These are phyloP conservation scores for Maudiozyma barnettii DNA, from an alignment of 805 yeast genomes.

Conservation along the genomic window DNA sequence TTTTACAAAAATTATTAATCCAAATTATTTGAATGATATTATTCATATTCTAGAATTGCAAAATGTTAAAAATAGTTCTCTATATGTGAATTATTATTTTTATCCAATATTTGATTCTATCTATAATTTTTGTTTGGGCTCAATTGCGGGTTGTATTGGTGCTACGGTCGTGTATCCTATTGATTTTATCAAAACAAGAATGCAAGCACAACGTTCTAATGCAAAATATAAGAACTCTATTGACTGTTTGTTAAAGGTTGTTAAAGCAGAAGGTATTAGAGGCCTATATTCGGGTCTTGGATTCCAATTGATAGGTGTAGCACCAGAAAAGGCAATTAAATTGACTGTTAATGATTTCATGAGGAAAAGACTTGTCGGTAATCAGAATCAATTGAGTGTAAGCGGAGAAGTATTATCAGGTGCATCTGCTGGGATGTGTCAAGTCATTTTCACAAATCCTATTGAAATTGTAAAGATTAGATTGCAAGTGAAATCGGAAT, in stretches of 20 bases:
- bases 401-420: slow-evolving; percentile 78
- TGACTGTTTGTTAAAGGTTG: slow-evolving; percentile 77
- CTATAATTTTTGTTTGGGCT: slow-evolving; percentile 82
- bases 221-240: slow-evolving; percentile 66
- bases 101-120: slow-evolving; percentile 74
- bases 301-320: slow-evolving; percentile 93
- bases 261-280: slow-evolving; percentile 64
- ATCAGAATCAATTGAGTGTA: slow-evolving; percentile 38
- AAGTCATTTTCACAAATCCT: slow-evolving; percentile 92
- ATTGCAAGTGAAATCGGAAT: slow-evolving; percentile 84
- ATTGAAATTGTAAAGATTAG: slow-evolving; percentile 92
- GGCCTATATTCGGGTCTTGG: slow-evolving; percentile 90
- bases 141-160: slow-evolving; percentile 95
- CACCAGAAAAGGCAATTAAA: slow-evolving; percentile 96
- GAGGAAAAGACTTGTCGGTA: slow-evolving; percentile 59
- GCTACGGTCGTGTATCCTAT: slow-evolving; percentile 98
- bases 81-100: slow-evolving; percentile 32
- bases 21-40: slow-evolving; percentile 31
- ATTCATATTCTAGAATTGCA: slow-evolving; percentile 26
- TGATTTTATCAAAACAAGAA: slow-evolving; percentile 89
- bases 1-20: slow-evolving; percentile 34
- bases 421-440: slow-evolving; percentile 92
- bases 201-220: slow-evolving; percentile 86
- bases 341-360: slow-evolving; percentile 87
- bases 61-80: slow-evolving; percentile 20